Evolutionary conservation across 148 eudicot species (phyloP), one percentile per base, ranked within the genome.

Genomic region (Heliamphora exappendiculata): DNA sequence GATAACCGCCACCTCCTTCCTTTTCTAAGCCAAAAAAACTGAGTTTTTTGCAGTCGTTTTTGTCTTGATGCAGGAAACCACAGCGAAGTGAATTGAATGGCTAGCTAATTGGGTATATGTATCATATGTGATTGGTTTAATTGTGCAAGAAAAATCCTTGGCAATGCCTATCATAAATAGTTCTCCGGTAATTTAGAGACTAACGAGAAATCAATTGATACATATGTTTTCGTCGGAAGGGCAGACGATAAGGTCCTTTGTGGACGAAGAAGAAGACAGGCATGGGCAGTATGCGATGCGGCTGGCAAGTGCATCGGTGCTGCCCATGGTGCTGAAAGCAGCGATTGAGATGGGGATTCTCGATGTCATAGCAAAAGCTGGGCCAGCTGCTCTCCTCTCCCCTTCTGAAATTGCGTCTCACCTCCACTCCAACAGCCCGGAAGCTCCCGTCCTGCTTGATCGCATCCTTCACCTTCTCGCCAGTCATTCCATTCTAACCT

Each of bases 381-480:
- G 81, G 31, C 75, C 64, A 4, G 75, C 28, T n/a, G 77, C 77
- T 7, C 36, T 28, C 12, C 70, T 81, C 53, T 81, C 84, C 44
- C 60, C 81, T 1, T 22, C 36, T 8, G 76, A 81, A 54, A 81
- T 81, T 57, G 84, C 82, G 3, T 66, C 76, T 58, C 49, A 16
- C 42, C 72, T 80, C 29, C 67, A 76, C 28, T 57, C 60, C 39
- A 50, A 7, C 33, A 77, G 69, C 63, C 78, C 67, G 13, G 67
- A 60, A 16, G 78, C 78, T 0, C 37, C 75, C 16, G 13, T 39
- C 41, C 0, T 77, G 80, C 78, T 83, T 0, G 76, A 78, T 51
- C 83, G 81, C 26, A 73, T 80, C 60, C 81, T 80, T 28, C 55
- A 72, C 51, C 66, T 76, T 71, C 73, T 83, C 20, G 81, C 75